phyloP scores from a whole-genome alignment of 805 yeast genomes.

The Candida cerambycidarum region DNA sequence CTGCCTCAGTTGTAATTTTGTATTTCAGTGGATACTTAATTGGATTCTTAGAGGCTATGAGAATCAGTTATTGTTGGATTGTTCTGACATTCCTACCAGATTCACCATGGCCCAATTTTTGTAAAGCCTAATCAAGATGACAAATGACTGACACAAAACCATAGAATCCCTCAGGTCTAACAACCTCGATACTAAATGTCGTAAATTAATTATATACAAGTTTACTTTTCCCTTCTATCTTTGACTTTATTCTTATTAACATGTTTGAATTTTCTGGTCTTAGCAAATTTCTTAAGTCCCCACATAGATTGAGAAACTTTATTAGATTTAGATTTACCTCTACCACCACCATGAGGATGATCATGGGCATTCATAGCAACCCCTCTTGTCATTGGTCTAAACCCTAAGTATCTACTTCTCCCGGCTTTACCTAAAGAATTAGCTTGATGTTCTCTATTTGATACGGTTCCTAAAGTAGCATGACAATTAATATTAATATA shows the following conservation, averaged over 20 bases:
- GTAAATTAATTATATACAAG: constrained; percentile 11
- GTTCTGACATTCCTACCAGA: constrained; percentile 1
- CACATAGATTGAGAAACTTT: constrained; percentile 93
- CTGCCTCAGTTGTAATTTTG: constrained; percentile 11
- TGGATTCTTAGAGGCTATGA: neutral
- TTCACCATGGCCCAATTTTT: neutral
- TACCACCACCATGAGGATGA: constrained; percentile 99
- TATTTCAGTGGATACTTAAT: constrained; percentile 18
- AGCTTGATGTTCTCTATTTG: constrained; percentile 90
- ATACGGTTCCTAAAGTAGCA: constrained; percentile 91
- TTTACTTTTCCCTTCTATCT: constrained; percentile 56
- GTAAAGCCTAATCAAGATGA: constrained; percentile 1
- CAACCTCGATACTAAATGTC: no score
- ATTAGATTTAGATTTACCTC: constrained; percentile 98
- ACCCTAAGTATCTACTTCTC: constrained; percentile 86
- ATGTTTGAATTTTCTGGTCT: constrained; percentile 89
- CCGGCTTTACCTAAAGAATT: constrained; percentile 95
- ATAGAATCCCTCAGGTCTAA: no score
- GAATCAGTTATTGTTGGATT: constrained; percentile 1
- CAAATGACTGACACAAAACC: no score
- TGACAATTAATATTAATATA: constrained; percentile 82
- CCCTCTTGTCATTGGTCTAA: constrained; percentile 95
- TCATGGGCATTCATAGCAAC: constrained; percentile 96
- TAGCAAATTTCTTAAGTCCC: constrained; percentile 94
- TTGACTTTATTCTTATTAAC: constrained; percentile 80